Evolutionary conservation across 371 early-diverging fungal species (phyloP).

Genomic region (Mortierella sp.): DNA sequence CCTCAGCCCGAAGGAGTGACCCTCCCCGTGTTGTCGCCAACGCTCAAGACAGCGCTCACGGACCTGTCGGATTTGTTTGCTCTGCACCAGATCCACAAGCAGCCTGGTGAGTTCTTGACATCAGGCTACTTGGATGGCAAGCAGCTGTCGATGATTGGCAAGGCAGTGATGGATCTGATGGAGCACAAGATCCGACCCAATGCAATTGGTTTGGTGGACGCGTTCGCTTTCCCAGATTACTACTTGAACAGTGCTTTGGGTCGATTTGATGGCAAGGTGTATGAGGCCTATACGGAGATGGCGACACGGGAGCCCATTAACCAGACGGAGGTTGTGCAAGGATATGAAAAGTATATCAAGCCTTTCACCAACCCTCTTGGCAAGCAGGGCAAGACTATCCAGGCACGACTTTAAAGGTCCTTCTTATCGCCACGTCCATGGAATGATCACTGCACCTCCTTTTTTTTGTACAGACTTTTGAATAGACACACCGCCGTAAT

Average conservation of each 20-base stretch:
- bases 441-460: no score
- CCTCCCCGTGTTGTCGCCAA: conserved; percentile 38
- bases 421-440: no score
- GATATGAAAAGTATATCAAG: conserved; percentile 66
- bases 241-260: conserved; percentile 83
- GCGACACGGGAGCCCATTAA: conserved; percentile 75
- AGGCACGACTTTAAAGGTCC: conserved; percentile 24
- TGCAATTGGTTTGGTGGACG: conserved; percentile 79
- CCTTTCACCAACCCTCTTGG: conserved; percentile 52
- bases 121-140: conserved; percentile 54
- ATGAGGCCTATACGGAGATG: conserved; percentile 65
- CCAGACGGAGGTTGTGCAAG: conserved; percentile 61
- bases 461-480: no score
- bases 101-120: conserved; percentile 71
- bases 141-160: conserved; percentile 7
- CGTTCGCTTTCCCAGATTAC: conserved; percentile 82
- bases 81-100: conserved; percentile 72
- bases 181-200: conserved; percentile 38
- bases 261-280: conserved; percentile 78
- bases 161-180: conserved; percentile 6
- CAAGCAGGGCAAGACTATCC: conserved; percentile 15
- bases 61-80: conserved; percentile 67
- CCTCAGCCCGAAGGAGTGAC: conserved; percentile 28
- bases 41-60: conserved; percentile 57
- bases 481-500: no score